Percentiles rank a stretch among this genome's conserved stretches.
Evolutionary conservation across 1,284 basidiomycete genomes (phyloP).

Genomic region (Irpex sp.): DNA sequence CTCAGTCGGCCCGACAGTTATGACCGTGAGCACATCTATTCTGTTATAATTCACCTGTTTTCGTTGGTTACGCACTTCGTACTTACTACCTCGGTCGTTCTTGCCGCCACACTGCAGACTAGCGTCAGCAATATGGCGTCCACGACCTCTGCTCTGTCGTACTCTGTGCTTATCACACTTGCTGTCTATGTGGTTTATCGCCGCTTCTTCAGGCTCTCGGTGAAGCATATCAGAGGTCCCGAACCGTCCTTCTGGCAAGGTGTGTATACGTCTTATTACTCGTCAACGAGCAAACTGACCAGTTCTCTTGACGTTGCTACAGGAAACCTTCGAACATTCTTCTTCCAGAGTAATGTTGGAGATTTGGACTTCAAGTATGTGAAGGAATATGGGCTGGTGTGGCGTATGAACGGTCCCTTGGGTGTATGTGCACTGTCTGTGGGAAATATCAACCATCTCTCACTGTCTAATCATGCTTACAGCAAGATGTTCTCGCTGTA

Average conservation of each 20-base stretch:
- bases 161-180: neutral
- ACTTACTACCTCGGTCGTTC: neutral
- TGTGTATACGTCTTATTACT: neutral
- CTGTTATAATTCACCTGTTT: neutral
- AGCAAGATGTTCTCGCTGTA: constrained; percentile 18
- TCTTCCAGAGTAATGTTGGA: constrained; percentile 27
- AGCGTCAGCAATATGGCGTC: neutral
- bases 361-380: constrained; percentile 28
- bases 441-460: neutral
- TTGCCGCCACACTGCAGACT: neutral
- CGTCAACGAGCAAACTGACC: no score
- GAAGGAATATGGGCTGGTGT: constrained; percentile 30
- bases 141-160: neutral
- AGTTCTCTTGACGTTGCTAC: neutral
- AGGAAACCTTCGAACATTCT: constrained; percentile 12
- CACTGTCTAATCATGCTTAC: neutral
- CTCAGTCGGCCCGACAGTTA: neutral
- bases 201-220: neutral
- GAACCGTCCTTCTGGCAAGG: constrained; percentile 4
- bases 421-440: constrained; percentile 5
- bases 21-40: neutral
- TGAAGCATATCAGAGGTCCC: constrained; percentile 13
- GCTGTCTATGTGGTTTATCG: neutral
- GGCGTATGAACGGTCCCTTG: constrained; percentile 15
- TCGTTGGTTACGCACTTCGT: no score